phyloP scores from a whole-genome alignment of 2,329 filamentous ascomycete species.

The Beauveria asiatica region DNA sequence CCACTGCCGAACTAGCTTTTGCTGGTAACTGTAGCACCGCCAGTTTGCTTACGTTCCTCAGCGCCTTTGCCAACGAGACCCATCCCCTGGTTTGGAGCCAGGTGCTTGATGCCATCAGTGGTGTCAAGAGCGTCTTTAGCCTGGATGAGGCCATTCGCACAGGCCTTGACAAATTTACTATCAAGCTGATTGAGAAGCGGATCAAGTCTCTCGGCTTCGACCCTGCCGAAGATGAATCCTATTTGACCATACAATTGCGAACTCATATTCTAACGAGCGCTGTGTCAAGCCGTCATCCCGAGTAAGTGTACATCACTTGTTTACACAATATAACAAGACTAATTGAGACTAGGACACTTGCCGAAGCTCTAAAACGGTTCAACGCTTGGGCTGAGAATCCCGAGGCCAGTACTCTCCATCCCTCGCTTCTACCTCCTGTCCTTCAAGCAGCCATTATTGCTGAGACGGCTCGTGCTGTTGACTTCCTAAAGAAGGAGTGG shows the following conservation, averaged over 20 bases:
- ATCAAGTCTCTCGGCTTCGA: slow-evolving; percentile 81
- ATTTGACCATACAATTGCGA: slow-evolving; percentile 72
- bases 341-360: slow-evolving; percentile 43
- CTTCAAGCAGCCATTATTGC: slow-evolving; percentile 69
- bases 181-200: slow-evolving; percentile 67
- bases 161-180: slow-evolving; percentile 68
- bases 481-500: slow-evolving; percentile 78
- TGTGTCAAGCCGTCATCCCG: slow-evolving; percentile 66
- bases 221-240: slow-evolving; percentile 68
- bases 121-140: slow-evolving; percentile 77
- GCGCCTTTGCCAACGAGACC: slow-evolving; percentile 73
- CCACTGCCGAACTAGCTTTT: slow-evolving; percentile 80
- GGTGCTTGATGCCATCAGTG: slow-evolving; percentile 65
- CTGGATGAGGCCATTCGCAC: slow-evolving; percentile 63
- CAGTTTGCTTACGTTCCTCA: slow-evolving; percentile 71
- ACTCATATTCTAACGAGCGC: slow-evolving; percentile 72
- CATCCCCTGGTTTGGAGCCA: slow-evolving; percentile 88
- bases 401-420: slow-evolving; percentile 63
- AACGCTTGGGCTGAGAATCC: slow-evolving; percentile 65
- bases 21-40: slow-evolving; percentile 78
- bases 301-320: slow-evolving; percentile 37
- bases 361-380: slow-evolving; percentile 73
- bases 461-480: slow-evolving; percentile 60
- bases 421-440: slow-evolving; percentile 70
- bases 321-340: not conserved